These are phyloP conservation scores for Davidsoniella neocaledoniae DNA, from an alignment of 2,329 filamentous ascomycete genomes.

Conservation along the genomic window DNA sequence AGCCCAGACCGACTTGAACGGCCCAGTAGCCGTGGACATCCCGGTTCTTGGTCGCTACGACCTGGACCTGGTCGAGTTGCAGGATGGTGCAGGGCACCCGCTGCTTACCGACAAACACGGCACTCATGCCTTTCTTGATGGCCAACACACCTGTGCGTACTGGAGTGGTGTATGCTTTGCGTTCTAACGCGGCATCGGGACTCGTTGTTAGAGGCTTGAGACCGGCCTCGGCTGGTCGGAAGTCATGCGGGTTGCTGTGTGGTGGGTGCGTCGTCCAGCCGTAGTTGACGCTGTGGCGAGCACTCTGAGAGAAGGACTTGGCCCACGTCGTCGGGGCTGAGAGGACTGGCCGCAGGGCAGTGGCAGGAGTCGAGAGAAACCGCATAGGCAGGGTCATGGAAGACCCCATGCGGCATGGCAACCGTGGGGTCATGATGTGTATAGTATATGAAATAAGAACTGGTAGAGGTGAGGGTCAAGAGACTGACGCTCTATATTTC, in stretches of 20 bases:
- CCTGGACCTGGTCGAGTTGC: constrained; percentile 83
- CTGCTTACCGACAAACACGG: constrained; percentile 62
- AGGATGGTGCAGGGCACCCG: constrained; percentile 80
- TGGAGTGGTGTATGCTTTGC: constrained; percentile 41
- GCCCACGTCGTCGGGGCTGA: neutral
- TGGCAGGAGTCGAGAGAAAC: neutral
- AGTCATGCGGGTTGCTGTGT: constrained; percentile 37
- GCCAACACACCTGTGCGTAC: constrained; percentile 68
- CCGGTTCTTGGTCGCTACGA: constrained; percentile 70
- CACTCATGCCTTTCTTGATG: constrained; percentile 92
- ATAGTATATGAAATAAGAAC: neutral
- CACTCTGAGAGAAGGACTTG: constrained; percentile 25
- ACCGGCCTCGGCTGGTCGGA: constrained; percentile 41
- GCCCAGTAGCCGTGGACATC: constrained; percentile 80
- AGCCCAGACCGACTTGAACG: constrained; percentile 72
- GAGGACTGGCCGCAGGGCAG: neutral
- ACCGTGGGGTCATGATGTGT: constrained; percentile 6
- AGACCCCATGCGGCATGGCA: constrained; percentile 8
- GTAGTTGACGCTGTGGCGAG: constrained; percentile 35
- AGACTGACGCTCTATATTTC: neutral
- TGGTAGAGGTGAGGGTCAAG: neutral
- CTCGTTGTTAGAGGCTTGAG: constrained; percentile 40
- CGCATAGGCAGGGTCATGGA: constrained; percentile 2
- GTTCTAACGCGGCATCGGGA: constrained; percentile 42
- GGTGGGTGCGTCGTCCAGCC: constrained; percentile 43